Evolutionary conservation across 163 green algal species (phyloP).

Genomic region (Botryococcus braunii): DNA sequence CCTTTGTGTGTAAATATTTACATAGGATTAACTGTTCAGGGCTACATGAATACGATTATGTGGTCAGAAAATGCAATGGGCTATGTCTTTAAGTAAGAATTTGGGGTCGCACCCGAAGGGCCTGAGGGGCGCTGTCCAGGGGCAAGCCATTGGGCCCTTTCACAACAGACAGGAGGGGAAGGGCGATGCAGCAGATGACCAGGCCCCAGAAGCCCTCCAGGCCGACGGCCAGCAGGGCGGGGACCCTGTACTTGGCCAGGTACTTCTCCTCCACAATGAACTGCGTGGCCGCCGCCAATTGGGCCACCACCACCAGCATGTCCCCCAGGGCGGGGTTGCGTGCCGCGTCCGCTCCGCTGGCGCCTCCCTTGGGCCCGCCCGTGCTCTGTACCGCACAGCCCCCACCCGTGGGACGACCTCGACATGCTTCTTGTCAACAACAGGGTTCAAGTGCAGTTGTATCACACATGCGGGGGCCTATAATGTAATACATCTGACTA

Average conservation of each 20-base stretch:
- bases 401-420: too few species aligned
- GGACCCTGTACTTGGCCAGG: slow-evolving; percentile 39
- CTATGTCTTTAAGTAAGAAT: too few species aligned
- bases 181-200: slow-evolving; percentile 41
- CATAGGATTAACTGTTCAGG: too few species aligned
- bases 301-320: slow-evolving; percentile 61
- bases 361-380: too few species aligned
- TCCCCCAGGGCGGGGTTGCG: slow-evolving; percentile 60
- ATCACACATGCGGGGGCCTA: too few species aligned
- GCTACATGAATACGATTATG: too few species aligned
- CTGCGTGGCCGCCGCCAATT: slow-evolving; percentile 55
- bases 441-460: too few species aligned
- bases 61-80: too few species aligned
- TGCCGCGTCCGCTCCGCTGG: neutral
- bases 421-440: too few species aligned
- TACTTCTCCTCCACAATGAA: slow-evolving; percentile 83
- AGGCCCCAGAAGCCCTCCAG: slow-evolving; percentile 71
- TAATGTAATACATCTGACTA: too few species aligned
- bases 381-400: too few species aligned
- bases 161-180: slow-evolving; percentile 51
- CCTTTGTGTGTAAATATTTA: too few species aligned
- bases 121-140: slow-evolving; percentile 26
- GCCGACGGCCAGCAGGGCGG: slow-evolving; percentile 55
- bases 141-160: slow-evolving; percentile 30
- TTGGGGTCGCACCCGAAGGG: slow-evolving; percentile 20